These are phyloP conservation scores for Penicillium oxalicum DNA, from an alignment of 2,329 filamentous ascomycete genomes.

Conservation along the genomic window DNA sequence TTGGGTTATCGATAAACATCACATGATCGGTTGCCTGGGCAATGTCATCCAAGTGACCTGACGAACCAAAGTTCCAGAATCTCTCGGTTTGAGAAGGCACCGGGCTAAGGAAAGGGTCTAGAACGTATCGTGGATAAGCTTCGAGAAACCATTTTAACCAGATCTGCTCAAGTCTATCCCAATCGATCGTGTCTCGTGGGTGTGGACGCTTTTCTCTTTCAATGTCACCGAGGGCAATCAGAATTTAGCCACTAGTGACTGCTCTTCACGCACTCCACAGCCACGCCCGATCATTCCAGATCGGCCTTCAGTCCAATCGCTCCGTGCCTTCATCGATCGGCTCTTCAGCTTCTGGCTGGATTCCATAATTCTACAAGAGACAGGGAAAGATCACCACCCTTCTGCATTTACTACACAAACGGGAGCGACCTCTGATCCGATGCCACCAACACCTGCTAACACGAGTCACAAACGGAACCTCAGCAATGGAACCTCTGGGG, in stretches of 20 bases:
- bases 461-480: constrained; percentile 24
- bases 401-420: too few relatives aligned
- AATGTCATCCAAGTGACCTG: constrained; percentile 7
- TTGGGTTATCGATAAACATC: constrained; percentile 36
- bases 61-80: too few relatives aligned
- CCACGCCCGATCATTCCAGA: not conserved
- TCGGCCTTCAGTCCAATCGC: not conserved
- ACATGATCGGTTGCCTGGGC: constrained; percentile 25
- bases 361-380: too few relatives aligned
- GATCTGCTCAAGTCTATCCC: too few relatives aligned
- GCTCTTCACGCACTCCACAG: not conserved
- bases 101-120: too few relatives aligned
- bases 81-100: too few relatives aligned
- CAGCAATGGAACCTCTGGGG: constrained; percentile 18
- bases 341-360: too few relatives aligned
- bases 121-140: too few relatives aligned
- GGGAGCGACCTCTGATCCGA: constrained; percentile 2
- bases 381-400: too few relatives aligned
- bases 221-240: not conserved
- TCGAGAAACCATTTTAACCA: too few relatives aligned
- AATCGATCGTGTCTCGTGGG: too few relatives aligned
- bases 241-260: not conserved
- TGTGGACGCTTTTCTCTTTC: too few relatives aligned
- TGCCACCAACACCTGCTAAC: constrained; percentile 5
- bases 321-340: not conserved